Evolutionary conservation across 2,329 filamentous ascomycete species (phyloP).

Genomic region (Colletotrichum sansevieriae): DNA sequence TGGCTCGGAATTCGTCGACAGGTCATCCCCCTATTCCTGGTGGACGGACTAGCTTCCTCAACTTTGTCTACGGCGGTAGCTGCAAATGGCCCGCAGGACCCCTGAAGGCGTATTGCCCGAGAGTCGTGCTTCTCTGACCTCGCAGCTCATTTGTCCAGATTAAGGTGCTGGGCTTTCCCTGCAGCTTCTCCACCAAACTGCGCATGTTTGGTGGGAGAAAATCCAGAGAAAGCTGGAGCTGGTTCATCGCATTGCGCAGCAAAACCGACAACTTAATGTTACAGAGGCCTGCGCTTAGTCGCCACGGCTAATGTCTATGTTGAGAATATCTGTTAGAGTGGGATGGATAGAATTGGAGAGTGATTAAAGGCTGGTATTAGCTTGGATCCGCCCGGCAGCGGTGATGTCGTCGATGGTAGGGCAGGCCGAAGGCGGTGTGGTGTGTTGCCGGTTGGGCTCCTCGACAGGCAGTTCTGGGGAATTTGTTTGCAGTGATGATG

Average conservation of each 20-base stretch:
- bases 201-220: background rate
- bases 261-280: background rate
- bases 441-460: slow-evolving; percentile 24
- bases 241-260: background rate
- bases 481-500: slow-evolving; percentile 25
- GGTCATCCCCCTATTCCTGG: slow-evolving; percentile 28
- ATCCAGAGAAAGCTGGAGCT: background rate
- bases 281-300: background rate
- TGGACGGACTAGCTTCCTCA: slow-evolving; percentile 32
- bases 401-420: slow-evolving; percentile 11
- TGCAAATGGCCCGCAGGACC: slow-evolving; percentile 32
- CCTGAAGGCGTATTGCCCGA: slow-evolving; percentile 36
- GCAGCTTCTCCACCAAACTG: slow-evolving; percentile 28
- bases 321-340: background rate
- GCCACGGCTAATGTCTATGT: slow-evolving; percentile 1
- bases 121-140: slow-evolving; percentile 30
- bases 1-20: slow-evolving; percentile 7
- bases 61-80: too few species aligned
- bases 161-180: slow-evolving; percentile 37
- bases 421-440: slow-evolving; percentile 32
- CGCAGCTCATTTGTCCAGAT: slow-evolving; percentile 37
- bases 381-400: background rate
- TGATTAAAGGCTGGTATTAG: slow-evolving; percentile 1
- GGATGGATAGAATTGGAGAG: slow-evolving; percentile 5
- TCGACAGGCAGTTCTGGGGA: slow-evolving; percentile 5